phyloP scores from a whole-genome alignment of 805 yeast genomes.

The Candida sanyiensis region DNA sequence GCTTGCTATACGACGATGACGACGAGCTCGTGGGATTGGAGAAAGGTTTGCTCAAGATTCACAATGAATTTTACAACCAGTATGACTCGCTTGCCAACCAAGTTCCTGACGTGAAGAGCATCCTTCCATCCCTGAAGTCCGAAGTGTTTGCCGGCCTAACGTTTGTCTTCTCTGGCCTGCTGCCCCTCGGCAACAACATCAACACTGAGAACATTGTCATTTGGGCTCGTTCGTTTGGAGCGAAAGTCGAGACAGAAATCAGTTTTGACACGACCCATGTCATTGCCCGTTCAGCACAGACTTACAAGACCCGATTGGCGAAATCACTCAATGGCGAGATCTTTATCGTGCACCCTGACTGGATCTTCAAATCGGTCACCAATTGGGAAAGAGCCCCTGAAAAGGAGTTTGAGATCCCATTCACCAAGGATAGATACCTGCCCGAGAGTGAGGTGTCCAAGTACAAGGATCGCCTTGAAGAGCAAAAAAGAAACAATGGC shows the following conservation, averaged over 20 bases:
- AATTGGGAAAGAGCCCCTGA: slow-evolving; percentile 71
- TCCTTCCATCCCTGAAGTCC: slow-evolving; percentile 70
- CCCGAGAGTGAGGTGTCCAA: slow-evolving; percentile 36
- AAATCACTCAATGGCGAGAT: slow-evolving; percentile 51
- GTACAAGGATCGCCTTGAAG: slow-evolving; percentile 28
- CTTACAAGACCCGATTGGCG: slow-evolving; percentile 81
- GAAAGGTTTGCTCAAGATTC: slow-evolving; percentile 57
- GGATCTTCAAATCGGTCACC: slow-evolving; percentile 85
- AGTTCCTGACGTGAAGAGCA: slow-evolving; percentile 60
- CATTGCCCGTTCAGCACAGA: slow-evolving; percentile 72
- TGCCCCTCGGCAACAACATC: slow-evolving; percentile 73
- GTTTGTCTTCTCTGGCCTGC: slow-evolving; percentile 80
- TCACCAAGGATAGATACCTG: slow-evolving; percentile 42
- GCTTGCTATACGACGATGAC: slow-evolving; percentile 73
- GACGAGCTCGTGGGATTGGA: slow-evolving; percentile 63
- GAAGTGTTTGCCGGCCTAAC: slow-evolving; percentile 61
- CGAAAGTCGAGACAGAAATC: slow-evolving; percentile 68
- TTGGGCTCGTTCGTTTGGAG: slow-evolving; percentile 93
- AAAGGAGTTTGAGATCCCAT: slow-evolving; percentile 46
- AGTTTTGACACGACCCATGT: slow-evolving; percentile 79
- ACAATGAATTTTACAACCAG: slow-evolving; percentile 55
- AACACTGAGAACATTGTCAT: slow-evolving; percentile 80
- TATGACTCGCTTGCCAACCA: slow-evolving; percentile 26
- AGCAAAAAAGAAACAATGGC: too few relatives aligned
- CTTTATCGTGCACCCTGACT: slow-evolving; percentile 82